Percentiles rank a stretch among this genome's conserved stretches.
phyloP scores from a whole-genome alignment of 225 moss, liverwort and hornwort genomes.

The Pseudisothecium myosuroides region DNA sequence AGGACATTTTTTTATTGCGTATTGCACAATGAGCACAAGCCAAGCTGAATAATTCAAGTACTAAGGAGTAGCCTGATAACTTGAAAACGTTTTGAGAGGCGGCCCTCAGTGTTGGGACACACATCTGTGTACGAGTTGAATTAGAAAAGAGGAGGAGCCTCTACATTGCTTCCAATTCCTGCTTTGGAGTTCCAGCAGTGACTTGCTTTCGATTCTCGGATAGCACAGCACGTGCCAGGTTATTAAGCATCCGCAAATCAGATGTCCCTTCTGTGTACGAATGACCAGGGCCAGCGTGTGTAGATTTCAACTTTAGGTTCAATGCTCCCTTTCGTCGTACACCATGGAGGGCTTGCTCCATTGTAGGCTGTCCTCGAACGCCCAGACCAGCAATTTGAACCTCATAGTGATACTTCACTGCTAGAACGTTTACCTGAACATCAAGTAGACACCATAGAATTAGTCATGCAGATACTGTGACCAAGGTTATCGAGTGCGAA shows the following conservation, averaged over 20 bases:
- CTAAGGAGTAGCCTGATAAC: not conserved
- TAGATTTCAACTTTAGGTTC: conserved; percentile 69
- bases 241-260: conserved; percentile 76
- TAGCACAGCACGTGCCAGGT: conserved; percentile 60
- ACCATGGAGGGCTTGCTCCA: conserved; percentile 81
- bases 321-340: conserved; percentile 63
- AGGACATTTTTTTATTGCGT: not conserved
- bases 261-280: conserved; percentile 76
- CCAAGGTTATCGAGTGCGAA: not conserved
- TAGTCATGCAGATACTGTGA: not conserved
- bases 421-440: conserved; percentile 65
- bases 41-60: not conserved
- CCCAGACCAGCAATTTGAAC: conserved; percentile 81
- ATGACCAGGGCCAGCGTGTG: conserved; percentile 84
- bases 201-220: conserved; percentile 65
- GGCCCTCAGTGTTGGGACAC: not conserved
- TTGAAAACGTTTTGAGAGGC: not conserved
- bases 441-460: not conserved
- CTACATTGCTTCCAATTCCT: conserved; percentile 57
- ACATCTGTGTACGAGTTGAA: not conserved
- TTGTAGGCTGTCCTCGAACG: conserved; percentile 76
- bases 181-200: conserved; percentile 35
- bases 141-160: not conserved
- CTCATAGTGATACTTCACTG: conserved; percentile 83
- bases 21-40: not conserved